A percentile compares a stretch with the other conserved stretches of the same genome.
These are phyloP conservation scores for Thyridium curvatum DNA, from an alignment of 2,329 filamentous ascomycete species.

Conservation along the genomic window DNA sequence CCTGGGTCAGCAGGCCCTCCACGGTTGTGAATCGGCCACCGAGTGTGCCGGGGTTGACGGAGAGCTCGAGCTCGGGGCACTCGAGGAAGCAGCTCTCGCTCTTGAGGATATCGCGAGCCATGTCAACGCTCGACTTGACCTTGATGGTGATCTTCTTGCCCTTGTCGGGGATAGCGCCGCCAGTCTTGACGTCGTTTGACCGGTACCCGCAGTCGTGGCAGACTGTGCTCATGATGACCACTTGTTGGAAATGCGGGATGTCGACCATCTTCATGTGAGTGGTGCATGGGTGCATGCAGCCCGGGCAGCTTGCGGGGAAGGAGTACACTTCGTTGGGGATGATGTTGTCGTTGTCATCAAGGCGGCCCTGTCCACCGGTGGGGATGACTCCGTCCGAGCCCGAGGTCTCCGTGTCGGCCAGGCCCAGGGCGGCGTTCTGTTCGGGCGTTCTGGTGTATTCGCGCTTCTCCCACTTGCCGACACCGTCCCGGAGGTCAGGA, in stretches of 20 bases:
- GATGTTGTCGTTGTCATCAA: constrained; percentile 65
- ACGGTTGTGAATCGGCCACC: constrained; percentile 96
- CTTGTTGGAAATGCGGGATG: constrained; percentile 96
- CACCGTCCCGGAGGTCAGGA: constrained; percentile 69
- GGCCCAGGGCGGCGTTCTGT: constrained; percentile 81
- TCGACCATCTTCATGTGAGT: constrained; percentile 99
- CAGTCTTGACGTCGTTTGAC: constrained; percentile 96
- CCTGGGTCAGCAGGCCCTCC: constrained; percentile 86
- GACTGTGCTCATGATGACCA: constrained; percentile 89
- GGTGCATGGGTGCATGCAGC: constrained; percentile 76
- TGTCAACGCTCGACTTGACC: constrained; percentile 64
- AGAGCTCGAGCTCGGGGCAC: constrained; percentile 80
- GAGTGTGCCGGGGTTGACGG: constrained; percentile 87
- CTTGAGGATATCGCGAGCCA: constrained; percentile 92
- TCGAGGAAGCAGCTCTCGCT: constrained; percentile 84
- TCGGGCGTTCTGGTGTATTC: constrained; percentile 78
- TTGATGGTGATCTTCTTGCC: constrained; percentile 77
- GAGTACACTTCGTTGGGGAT: constrained; percentile 88
- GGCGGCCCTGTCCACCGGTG: constrained; percentile 28
- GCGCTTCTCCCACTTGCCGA: constrained; percentile 83
- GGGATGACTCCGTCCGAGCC: constrained; percentile 44
- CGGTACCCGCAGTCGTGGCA: constrained; percentile 91
- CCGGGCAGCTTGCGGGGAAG: constrained; percentile 87
- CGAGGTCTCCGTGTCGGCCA: constrained; percentile 54
- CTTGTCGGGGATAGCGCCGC: constrained; percentile 80